A percentile compares a stretch with the other conserved stretches of the same genome.
phyloP scores from a whole-genome alignment of 2,329 filamentous ascomycete species.

The Graphilbum sp. region DNA sequence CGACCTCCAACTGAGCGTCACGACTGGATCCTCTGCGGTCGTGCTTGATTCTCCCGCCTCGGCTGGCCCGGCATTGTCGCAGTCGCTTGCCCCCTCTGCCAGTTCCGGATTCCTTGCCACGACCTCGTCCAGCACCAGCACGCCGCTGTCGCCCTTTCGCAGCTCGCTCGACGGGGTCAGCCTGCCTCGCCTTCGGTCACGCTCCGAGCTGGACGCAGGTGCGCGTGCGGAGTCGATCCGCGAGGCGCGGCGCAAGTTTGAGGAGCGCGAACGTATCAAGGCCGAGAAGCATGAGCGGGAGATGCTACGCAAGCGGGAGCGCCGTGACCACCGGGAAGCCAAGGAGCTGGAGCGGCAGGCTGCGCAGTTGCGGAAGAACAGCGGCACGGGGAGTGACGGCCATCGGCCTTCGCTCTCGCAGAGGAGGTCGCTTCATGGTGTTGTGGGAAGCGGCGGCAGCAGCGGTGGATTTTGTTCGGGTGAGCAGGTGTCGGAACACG shows the following conservation, averaged over 20 bases:
- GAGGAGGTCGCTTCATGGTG: conserved; percentile 13
- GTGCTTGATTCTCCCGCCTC: conserved; percentile 12
- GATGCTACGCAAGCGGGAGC: conserved; percentile 40
- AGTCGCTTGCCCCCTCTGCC: conserved; percentile 8
- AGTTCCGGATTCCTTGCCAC: conserved; percentile 9
- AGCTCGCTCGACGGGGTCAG: conserved; percentile 38
- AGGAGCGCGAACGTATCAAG: conserved; percentile 43
- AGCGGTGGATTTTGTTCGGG: background rate
- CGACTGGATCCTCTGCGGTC: background rate
- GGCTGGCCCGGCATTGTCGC: conserved; percentile 4
- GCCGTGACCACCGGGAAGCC: conserved; percentile 39
- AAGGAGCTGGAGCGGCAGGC: conserved; percentile 30
- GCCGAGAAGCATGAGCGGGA: conserved; percentile 46
- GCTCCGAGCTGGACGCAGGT: conserved; percentile 40
- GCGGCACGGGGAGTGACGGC: conserved; percentile 13
- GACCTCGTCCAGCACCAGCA: conserved; percentile 10
- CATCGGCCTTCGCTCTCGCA: conserved; percentile 8
- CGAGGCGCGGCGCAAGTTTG: conserved; percentile 44
- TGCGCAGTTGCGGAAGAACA: conserved; percentile 21
- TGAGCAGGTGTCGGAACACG: background rate
- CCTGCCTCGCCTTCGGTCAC: conserved; percentile 40
- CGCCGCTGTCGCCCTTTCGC: conserved; percentile 35
- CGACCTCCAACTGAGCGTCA: conserved; percentile 26
- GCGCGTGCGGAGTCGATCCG: conserved; percentile 40
- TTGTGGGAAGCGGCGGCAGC: background rate